phyloP scores from a whole-genome alignment of 306 rosid genomes.

The Vigna hirtella region DNA sequence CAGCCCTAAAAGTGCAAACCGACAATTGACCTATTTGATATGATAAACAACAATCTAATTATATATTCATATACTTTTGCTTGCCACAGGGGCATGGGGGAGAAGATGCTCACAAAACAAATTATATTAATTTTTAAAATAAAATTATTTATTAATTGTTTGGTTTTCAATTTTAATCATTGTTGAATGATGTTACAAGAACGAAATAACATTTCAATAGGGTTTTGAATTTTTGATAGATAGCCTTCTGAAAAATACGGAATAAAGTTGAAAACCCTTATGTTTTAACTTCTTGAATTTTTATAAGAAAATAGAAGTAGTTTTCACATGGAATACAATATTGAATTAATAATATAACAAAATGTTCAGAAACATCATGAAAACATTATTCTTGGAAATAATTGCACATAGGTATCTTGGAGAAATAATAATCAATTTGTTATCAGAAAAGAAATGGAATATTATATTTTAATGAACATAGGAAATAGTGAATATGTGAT shows the following conservation, averaged over 20 bases:
- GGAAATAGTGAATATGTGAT: not conserved
- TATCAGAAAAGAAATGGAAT: too few relatives aligned
- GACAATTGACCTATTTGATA: conserved; percentile 42
- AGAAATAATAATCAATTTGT: too few relatives aligned
- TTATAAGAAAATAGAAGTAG: too few relatives aligned
- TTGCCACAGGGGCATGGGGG: not conserved
- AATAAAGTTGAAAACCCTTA: not conserved
- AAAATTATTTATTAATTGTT: not conserved
- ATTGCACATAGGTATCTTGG: too few relatives aligned
- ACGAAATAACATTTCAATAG: not conserved
- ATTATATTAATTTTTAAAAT: not conserved
- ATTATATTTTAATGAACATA: not conserved
- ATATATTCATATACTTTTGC: not conserved
- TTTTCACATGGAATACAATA: too few relatives aligned
- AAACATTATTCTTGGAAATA: too few relatives aligned
- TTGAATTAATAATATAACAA: too few relatives aligned
- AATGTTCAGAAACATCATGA: too few relatives aligned
- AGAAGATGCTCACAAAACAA: not conserved
- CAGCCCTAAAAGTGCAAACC: conserved; percentile 51
- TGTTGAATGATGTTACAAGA: not conserved
- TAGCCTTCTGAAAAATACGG: not conserved
- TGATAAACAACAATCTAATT: not conserved
- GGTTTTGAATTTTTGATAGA: not conserved
- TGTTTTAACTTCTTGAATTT: not conserved
- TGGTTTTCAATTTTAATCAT: not conserved